Conservation (phyloP, 108 stramenopile species). For the Cylindrotheca fusiformis region DNA sequence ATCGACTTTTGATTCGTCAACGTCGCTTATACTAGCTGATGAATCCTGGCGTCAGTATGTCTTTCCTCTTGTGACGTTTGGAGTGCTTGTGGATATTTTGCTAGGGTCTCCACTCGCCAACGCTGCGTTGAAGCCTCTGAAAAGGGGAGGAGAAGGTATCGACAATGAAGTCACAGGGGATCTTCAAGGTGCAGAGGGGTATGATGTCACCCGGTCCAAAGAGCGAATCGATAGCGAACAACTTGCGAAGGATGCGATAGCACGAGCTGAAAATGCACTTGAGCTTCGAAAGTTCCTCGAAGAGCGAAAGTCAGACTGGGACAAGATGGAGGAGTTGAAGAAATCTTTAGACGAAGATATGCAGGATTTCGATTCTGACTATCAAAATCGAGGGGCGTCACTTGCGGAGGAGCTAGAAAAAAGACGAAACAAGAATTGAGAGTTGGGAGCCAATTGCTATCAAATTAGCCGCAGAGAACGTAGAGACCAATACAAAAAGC, state of each 20-base stretch:
- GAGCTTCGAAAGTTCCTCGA: slow-evolving; percentile 67
- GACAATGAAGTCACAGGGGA: slow-evolving; percentile 17
- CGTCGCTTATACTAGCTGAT: background rate
- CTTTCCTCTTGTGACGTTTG: slow-evolving; percentile 57
- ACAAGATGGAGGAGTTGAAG: slow-evolving; percentile 62
- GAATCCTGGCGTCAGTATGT: slow-evolving; percentile 86
- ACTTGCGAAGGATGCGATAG: slow-evolving; percentile 62
- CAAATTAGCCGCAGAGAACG: too few relatives aligned
- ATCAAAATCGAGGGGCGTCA: background rate
- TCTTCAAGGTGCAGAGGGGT: background rate
- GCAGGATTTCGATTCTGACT: slow-evolving; percentile 50
- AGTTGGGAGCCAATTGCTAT: too few relatives aligned
- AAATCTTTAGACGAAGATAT: slow-evolving; percentile 54
- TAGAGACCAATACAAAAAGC: too few relatives aligned
- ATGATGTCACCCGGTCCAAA: slow-evolving; percentile 25
- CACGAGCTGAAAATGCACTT: slow-evolving; percentile 57
- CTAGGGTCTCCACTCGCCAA: slow-evolving; percentile 79
- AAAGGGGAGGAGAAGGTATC: background rate
- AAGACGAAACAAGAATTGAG: too few relatives aligned
- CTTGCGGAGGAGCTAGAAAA: slow-evolving; percentile 1
- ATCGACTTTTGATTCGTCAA: too few relatives aligned
- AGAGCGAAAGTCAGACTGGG: slow-evolving; percentile 61
- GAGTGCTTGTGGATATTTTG: slow-evolving; percentile 75
- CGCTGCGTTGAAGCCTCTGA: slow-evolving; percentile 47
- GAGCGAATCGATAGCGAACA: slow-evolving; percentile 71